A percentile compares a stretch with the other conserved stretches of the same genome.
Conservation (phyloP, 2,329 filamentous ascomycete genomes). For the Microascus cirrosus region DNA sequence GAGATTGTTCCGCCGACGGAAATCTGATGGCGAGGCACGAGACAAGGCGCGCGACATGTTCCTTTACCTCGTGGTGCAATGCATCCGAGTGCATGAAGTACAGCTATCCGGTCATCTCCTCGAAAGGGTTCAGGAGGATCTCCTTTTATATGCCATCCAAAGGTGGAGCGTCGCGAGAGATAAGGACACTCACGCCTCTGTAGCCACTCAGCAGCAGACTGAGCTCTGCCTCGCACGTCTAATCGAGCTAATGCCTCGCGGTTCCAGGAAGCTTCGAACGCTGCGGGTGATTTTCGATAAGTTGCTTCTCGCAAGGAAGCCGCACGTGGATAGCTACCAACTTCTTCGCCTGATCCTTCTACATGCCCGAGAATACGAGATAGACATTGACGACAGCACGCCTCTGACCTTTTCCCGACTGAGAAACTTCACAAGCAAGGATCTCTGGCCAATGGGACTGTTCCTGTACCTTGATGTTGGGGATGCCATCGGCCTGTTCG, state of each 20-base stretch:
- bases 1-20: slow-evolving; percentile 7
- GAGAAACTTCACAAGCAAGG: neutral
- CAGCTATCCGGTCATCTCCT: neutral
- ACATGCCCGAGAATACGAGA: slow-evolving; percentile 7
- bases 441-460: slow-evolving; percentile 4
- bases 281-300: neutral
- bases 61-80: slow-evolving; percentile 7
- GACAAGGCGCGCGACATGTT: slow-evolving; percentile 7
- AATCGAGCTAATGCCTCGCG: neutral
- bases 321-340: slow-evolving; percentile 20
- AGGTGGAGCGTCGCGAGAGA: neutral
- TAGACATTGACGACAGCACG: slow-evolving; percentile 13
- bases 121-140: neutral
- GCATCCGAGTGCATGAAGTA: neutral
- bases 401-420: slow-evolving; percentile 5
- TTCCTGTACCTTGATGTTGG: neutral
- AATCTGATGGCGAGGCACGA: slow-evolving; percentile 4
- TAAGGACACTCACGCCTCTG: neutral
- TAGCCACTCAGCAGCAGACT: neutral
- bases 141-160: neutral
- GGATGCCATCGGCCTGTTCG: neutral
- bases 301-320: slow-evolving; percentile 8
- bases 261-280: neutral
- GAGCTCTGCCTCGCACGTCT: neutral
- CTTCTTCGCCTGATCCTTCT: slow-evolving; percentile 13